Percentiles rank a stretch among this genome's conserved stretches.
Evolutionary conservation across 202 grass and related monocot species (phyloP).

Genomic region (Miscanthus sacchariflorus): DNA sequence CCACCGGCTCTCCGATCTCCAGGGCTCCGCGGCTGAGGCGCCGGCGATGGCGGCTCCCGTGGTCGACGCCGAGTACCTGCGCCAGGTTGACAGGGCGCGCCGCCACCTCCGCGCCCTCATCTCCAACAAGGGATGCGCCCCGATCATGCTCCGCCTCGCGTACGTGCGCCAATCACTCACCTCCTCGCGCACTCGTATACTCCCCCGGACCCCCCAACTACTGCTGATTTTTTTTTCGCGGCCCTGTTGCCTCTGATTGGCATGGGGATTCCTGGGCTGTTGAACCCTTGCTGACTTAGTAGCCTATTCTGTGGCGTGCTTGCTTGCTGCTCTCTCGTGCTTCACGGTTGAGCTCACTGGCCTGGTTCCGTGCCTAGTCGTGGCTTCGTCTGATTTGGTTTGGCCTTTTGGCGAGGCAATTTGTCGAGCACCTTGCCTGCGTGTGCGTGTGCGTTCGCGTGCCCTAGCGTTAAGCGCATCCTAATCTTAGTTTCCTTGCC

Average conservation of each 20-base stretch:
- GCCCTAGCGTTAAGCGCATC: neutral
- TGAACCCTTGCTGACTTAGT: neutral
- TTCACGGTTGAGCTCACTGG: neutral
- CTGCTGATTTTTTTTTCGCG: neutral
- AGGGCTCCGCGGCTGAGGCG: neutral
- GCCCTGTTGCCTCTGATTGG: neutral
- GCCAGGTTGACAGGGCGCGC: constrained; percentile 89
- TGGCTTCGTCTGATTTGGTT: neutral
- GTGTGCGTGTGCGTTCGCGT: neutral
- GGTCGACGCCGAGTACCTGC: constrained; percentile 87
- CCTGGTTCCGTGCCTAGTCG: neutral
- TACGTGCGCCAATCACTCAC: constrained; percentile 27
- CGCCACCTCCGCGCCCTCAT: constrained; percentile 86
- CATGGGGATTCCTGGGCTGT: neutral
- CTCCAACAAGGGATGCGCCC: constrained; percentile 90
- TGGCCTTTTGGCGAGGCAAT: neutral
- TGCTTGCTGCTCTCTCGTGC: neutral
- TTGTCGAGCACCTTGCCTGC: constrained; percentile 32
- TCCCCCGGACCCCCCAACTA: neutral
- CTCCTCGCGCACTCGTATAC: neutral
- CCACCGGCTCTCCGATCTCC: constrained; percentile 15
- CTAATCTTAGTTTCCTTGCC: neutral
- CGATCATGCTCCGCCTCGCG: constrained; percentile 98
- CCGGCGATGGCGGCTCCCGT: constrained; percentile 66
- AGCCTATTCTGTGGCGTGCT: neutral